Conservation (phyloP, 345 rosid genomes). For the Lepidium didymum region DNA sequence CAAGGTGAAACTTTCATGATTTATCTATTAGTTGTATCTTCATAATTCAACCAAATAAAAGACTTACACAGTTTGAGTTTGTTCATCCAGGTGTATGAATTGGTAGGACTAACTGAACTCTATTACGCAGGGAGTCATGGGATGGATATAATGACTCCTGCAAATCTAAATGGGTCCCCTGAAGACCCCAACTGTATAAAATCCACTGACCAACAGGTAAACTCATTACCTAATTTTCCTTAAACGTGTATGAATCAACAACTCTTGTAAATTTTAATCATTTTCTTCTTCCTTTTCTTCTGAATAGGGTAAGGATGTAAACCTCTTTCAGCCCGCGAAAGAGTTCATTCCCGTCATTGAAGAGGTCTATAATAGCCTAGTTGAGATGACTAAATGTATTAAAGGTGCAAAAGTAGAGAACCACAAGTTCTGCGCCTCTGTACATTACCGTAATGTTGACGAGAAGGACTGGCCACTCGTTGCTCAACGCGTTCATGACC, state of each 20-base stretch:
- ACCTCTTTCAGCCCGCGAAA: conserved; percentile 93
- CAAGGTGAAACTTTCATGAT: conserved; percentile 40
- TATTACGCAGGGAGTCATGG: conserved; percentile 99
- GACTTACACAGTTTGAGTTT: conserved; percentile 5
- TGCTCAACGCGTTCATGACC: conserved; percentile 82
- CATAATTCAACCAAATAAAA: neutral
- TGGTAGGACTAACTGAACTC: conserved; percentile 91
- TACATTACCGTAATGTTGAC: conserved; percentile 97
- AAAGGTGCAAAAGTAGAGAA: conserved; percentile 86
- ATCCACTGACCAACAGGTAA: conserved; percentile 70
- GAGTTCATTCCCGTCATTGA: conserved; percentile 83
- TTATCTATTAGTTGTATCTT: neutral
- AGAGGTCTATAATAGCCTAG: conserved; percentile 84
- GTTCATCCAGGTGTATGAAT: conserved; percentile 55
- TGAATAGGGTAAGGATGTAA: conserved; percentile 66
- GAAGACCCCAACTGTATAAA: conserved; percentile 42
- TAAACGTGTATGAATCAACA: neutral
- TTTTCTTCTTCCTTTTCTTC: neutral
- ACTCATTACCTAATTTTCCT: neutral
- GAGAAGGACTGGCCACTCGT: conserved; percentile 77
- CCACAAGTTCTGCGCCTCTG: conserved; percentile 92
- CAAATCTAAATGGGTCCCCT: conserved; percentile 29
- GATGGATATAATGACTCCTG: conserved; percentile 91
- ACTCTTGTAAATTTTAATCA: neutral
- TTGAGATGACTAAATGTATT: conserved; percentile 58